These are phyloP conservation scores for Tetraselmis chui DNA, from an alignment of 139 green algal species.

Conservation along the genomic window DNA sequence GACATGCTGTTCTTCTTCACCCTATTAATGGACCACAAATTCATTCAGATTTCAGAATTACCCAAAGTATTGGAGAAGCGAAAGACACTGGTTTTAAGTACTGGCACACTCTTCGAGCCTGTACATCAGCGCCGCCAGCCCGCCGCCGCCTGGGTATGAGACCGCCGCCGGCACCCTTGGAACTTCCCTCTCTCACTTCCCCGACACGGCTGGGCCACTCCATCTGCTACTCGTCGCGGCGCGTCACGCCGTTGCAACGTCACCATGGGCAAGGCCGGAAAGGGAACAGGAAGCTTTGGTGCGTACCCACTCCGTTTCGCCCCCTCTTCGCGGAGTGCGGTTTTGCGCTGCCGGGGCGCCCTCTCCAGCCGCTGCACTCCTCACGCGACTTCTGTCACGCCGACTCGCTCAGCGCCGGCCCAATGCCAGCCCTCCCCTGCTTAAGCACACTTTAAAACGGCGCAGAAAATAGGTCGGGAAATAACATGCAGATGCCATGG, in stretches of 20 bases:
- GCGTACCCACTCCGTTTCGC: conserved; percentile 19
- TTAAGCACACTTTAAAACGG: conserved; percentile 7
- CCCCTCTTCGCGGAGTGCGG: no score
- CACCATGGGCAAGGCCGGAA: conserved; percentile 86
- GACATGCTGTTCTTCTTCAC: no score
- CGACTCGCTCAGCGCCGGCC: conserved; percentile 13
- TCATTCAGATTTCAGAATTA: no score
- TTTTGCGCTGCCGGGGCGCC: not conserved
- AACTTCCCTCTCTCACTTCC: not conserved
- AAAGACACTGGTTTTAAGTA: no score
- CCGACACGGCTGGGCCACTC: not conserved
- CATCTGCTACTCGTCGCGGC: not conserved
- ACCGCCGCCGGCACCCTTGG: not conserved
- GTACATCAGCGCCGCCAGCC: no score
- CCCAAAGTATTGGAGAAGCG: no score
- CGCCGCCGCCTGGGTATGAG: not conserved
- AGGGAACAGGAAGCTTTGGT: conserved; percentile 93
- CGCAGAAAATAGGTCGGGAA: no score
- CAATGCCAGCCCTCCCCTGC: not conserved
- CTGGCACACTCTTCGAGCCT: no score
- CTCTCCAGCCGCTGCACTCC: no score
- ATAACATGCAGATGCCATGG: no score
- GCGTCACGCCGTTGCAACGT: not conserved
- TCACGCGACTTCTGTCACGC: not conserved
- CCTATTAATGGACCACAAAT: no score